Evolutionary conservation across 345 rosid genomes (phyloP).

Genomic region (Salix dunnii): DNA sequence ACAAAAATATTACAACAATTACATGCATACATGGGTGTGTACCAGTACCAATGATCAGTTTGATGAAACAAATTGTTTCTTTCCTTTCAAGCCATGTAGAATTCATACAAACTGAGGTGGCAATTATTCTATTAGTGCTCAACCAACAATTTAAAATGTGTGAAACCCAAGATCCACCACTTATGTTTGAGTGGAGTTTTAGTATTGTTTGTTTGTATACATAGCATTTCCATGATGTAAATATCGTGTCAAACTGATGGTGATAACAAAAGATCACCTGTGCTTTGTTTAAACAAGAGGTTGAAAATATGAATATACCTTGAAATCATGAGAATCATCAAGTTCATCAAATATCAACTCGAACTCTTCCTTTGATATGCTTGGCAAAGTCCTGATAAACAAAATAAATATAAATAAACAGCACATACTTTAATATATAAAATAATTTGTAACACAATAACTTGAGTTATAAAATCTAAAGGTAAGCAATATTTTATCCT

Average conservation of each 20-base stretch:
- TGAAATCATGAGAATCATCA: constrained; percentile 89
- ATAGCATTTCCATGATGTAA: not conserved
- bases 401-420: not conserved
- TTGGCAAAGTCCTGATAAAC: constrained; percentile 68
- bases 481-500: too few relatives aligned
- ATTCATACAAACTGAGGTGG: too few relatives aligned
- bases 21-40: too few relatives aligned
- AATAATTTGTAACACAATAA: not conserved
- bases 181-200: too few relatives aligned
- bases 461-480: not conserved
- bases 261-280: not conserved
- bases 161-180: too few relatives aligned
- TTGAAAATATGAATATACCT: constrained; percentile 44
- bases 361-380: constrained; percentile 77
- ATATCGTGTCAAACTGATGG: not conserved
- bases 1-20: too few relatives aligned
- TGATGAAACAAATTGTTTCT: too few relatives aligned
- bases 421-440: not conserved
- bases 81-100: too few relatives aligned
- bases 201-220: too few relatives aligned
- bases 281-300: not conserved
- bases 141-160: too few relatives aligned
- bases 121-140: too few relatives aligned
- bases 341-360: constrained; percentile 81
- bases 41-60: too few relatives aligned